These are phyloP conservation scores for Beta lomatogona DNA, from an alignment of 179 eudicot species.

Conservation along the genomic window DNA sequence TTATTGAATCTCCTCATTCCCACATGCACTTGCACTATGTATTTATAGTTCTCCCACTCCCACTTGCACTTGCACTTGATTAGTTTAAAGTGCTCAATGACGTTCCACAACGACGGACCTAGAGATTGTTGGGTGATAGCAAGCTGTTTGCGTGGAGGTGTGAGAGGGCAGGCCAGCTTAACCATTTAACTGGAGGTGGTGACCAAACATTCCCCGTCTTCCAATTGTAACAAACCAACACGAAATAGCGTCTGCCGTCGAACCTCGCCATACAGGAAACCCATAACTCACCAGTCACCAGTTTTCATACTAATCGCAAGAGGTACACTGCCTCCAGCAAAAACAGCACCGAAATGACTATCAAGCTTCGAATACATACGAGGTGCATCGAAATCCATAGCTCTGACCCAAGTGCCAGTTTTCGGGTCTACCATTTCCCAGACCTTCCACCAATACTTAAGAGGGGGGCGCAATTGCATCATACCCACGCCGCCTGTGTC, in stretches of 20 bases:
- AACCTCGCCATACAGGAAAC: background rate
- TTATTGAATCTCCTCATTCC: background rate
- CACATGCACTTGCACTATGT: background rate
- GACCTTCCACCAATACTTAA: background rate
- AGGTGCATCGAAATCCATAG: too few species aligned
- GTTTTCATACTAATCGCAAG: background rate
- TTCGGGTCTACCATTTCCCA: background rate
- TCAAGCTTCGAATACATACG: background rate
- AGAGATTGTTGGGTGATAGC: too few species aligned
- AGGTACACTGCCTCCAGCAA: background rate
- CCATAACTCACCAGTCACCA: background rate
- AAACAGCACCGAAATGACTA: background rate
- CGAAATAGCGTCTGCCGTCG: background rate
- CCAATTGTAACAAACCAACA: background rate
- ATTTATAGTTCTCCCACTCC: background rate
- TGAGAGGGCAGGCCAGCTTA: background rate
- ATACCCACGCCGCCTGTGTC: too few species aligned
- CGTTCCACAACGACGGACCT: too few species aligned
- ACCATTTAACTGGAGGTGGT: background rate
- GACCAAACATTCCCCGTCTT: background rate
- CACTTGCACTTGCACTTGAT: background rate
- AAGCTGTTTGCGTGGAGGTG: too few species aligned
- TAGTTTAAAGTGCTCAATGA: too few species aligned
- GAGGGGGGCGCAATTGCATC: too few species aligned
- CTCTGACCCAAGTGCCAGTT: background rate